Evolutionary conservation across 2,329 filamentous ascomycete genomes (phyloP), one percentile per base, ranked within the genome.

Genomic region (Elsinoe necatrix): DNA sequence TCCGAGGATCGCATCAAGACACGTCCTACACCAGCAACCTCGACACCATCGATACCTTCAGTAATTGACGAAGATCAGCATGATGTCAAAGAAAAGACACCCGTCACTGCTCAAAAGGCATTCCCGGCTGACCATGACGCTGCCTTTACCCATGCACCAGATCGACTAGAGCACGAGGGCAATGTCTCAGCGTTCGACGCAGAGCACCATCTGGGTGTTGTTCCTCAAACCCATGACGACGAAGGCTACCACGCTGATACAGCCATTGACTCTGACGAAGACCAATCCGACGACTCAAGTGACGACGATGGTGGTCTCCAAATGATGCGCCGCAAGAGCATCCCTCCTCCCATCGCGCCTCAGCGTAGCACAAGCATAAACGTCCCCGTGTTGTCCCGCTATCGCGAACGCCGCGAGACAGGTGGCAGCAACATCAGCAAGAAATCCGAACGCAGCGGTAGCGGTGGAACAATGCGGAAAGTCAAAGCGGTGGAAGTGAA

Each of bases 21-120:
- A 2, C 68, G 66, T 35, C 23, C 54, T 9, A 74, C 76, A 58
- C 77, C 76, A 21, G 74, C 75, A 62, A 76, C 74, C 4, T 77
- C 75, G 8, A 75, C 77, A 57, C 75, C 75, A 9, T 78, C 76
- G 0, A 76, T 78, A 21, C 76, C 76, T 1, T 78, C 76, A 7
- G 71, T 75, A 14, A 71, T 42, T 23, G 31, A 23, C 14, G 39
- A 56, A 14, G 41, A 47, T 35, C 54, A 47, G 18, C 42, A 56
- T 12, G 54, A 56, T 7, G 23, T 56, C 4, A 42, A 37, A 16
- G 25, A 47, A 14, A 39, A 35, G 18, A 42, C 39, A 34, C 42
- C 41, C n/a, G 39, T 45, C 20, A 56, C 54, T 8, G 29, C 27
- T 34, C 37, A 42, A 11, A 45, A 29, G 23, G 37, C 18, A 9